A percentile compares a stretch with the other conserved stretches of the same genome.
Evolutionary conservation across 2,329 filamentous ascomycete genomes (phyloP).

Genomic region (Neonectria hederae): DNA sequence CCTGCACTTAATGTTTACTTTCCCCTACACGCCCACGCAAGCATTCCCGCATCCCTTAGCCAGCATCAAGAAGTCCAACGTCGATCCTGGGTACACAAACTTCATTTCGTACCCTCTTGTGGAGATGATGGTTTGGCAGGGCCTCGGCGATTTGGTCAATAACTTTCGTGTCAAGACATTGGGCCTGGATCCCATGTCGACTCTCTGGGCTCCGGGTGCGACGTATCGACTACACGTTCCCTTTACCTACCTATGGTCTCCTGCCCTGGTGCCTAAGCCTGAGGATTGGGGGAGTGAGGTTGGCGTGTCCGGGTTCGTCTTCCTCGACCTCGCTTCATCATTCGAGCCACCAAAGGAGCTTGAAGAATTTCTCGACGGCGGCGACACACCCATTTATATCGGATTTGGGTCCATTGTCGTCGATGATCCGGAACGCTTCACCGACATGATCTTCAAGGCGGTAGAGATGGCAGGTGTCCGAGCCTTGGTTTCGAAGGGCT

Average conservation of each 20-base stretch:
- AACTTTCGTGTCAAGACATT: slow-evolving; percentile 75
- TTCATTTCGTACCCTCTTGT: slow-evolving; percentile 84
- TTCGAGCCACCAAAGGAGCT: slow-evolving; percentile 68
- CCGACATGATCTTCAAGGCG: slow-evolving; percentile 76
- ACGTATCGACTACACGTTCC: slow-evolving; percentile 79
- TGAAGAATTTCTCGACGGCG: slow-evolving; percentile 63
- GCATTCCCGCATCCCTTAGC: slow-evolving; percentile 82
- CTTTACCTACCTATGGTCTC: slow-evolving; percentile 78
- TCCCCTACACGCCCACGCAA: slow-evolving; percentile 80
- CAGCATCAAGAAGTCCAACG: slow-evolving; percentile 76
- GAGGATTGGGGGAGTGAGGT: slow-evolving; percentile 75
- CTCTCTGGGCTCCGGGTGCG: slow-evolving; percentile 79
- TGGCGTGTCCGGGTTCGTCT: slow-evolving; percentile 81
- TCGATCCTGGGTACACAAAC: slow-evolving; percentile 78
- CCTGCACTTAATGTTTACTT: slow-evolving; percentile 88
- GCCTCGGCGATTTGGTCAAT: slow-evolving; percentile 82
- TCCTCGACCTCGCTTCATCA: slow-evolving; percentile 72
- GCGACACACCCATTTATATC: slow-evolving; percentile 74
- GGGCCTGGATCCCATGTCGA: slow-evolving; percentile 77
- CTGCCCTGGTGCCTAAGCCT: slow-evolving; percentile 72
- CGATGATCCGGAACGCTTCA: slow-evolving; percentile 75
- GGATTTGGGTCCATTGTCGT: slow-evolving; percentile 82
- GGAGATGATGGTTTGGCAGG: slow-evolving; percentile 92
- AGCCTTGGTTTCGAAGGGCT: slow-evolving; percentile 78
- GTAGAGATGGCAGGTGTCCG: slow-evolving; percentile 72